phyloP scores from a whole-genome alignment of 805 yeast genomes.

The Crinitomyces ghanaensis region DNA sequence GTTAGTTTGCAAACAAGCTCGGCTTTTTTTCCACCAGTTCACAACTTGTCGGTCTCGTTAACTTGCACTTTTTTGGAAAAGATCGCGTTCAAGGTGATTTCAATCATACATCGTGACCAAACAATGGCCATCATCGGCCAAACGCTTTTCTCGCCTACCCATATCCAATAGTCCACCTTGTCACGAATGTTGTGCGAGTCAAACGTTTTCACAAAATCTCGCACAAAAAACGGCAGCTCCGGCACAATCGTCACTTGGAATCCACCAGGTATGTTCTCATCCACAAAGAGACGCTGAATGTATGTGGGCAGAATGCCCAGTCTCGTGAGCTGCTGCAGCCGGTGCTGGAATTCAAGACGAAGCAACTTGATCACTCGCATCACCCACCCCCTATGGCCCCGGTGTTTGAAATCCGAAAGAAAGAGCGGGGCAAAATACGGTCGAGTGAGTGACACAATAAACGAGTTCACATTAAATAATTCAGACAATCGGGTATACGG shows the following conservation, averaged over 20 bases:
- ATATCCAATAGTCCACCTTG: constrained; percentile 80
- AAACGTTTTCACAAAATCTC: constrained; percentile 62
- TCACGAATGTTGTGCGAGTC: constrained; percentile 60
- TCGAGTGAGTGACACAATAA: constrained; percentile 80
- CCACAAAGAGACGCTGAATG: constrained; percentile 67
- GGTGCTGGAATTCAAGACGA: constrained; percentile 72
- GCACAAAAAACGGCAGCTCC: constrained; percentile 56
- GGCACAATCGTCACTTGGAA: constrained; percentile 89
- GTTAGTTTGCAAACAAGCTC: constrained; percentile 39
- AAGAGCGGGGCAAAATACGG: constrained; percentile 89
- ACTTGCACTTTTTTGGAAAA: no score
- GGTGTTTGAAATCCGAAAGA: constrained; percentile 69
- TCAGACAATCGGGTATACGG: constrained; percentile 88
- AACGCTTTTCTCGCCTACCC: constrained; percentile 81
- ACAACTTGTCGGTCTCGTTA: no score
- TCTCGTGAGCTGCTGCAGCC: constrained; percentile 69
- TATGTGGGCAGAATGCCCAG: constrained; percentile 62
- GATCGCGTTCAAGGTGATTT: constrained; percentile 78
- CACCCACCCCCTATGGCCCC: constrained; percentile 29
- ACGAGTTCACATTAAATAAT: constrained; percentile 88
- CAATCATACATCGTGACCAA: constrained; percentile 82
- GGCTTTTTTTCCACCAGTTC: no score
- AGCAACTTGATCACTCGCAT: constrained; percentile 40
- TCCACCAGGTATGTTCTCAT: constrained; percentile 75
- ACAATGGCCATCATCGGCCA: constrained; percentile 85